A percentile compares a stretch with the other conserved stretches of the same genome.
Conservation (phyloP, 164 flowering plant species). For the Dillenia suffruticosa region DNA sequence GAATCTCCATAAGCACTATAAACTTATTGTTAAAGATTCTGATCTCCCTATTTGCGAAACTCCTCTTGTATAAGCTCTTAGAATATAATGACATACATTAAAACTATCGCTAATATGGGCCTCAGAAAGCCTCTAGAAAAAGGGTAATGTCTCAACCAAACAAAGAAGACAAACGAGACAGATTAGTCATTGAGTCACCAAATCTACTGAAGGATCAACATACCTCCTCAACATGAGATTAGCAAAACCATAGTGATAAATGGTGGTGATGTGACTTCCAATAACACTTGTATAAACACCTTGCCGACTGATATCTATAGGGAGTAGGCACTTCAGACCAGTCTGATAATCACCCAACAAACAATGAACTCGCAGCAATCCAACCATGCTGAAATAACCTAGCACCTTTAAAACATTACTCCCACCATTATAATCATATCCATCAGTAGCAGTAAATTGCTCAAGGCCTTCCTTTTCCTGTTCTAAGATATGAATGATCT, state of each 20-base stretch:
- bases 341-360: conserved; percentile 95
- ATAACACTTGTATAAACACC: conserved; percentile 94
- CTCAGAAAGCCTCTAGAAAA: no score
- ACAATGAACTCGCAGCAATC: conserved; percentile 93
- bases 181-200: not conserved
- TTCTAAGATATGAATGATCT: conserved; percentile 76
- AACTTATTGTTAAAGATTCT: no score
- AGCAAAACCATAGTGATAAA: conserved; percentile 96
- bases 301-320: conserved; percentile 87
- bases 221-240: conserved; percentile 96
- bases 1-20: no score
- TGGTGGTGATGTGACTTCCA: conserved; percentile 92
- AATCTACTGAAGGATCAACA: conserved; percentile 4
- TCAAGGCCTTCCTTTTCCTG: conserved; percentile 91
- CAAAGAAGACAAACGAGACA: not conserved
- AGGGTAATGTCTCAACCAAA: no score
- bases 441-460: conserved; percentile 92
- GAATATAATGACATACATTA: no score
- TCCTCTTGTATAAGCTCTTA: no score
- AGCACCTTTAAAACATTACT: conserved; percentile 96
- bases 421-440: conserved; percentile 94
- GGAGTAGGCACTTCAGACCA: conserved; percentile 86
- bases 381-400: conserved; percentile 99
- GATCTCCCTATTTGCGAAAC: no score
- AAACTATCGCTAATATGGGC: no score